These are phyloP conservation scores for Pterocarpus santalinus DNA, from an alignment of 306 rosid genomes.

Conservation along the genomic window DNA sequence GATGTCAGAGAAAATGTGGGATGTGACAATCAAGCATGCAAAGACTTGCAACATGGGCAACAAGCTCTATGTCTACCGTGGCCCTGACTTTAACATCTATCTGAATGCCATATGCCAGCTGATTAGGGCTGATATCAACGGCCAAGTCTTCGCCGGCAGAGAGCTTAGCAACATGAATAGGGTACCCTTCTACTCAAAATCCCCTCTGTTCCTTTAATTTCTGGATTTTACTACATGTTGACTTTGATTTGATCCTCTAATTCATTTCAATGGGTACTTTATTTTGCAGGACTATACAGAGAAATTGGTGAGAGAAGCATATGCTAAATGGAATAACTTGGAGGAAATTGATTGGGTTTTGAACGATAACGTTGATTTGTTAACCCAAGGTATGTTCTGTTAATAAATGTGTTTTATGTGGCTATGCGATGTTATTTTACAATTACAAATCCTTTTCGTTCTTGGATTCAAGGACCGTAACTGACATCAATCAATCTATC, in stretches of 20 bases:
- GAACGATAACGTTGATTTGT: constrained; percentile 57
- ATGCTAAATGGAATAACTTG: constrained; percentile 61
- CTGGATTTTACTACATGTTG: background rate
- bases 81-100: constrained; percentile 31
- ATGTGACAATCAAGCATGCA: constrained; percentile 76
- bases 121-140: constrained; percentile 59
- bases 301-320: constrained; percentile 60
- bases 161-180: constrained; percentile 43
- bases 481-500: constrained; percentile 9
- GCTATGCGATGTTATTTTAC: background rate
- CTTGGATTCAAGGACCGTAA: background rate
- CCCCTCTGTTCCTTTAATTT: background rate
- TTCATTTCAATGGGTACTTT: background rate
- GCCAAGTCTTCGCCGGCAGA: constrained; percentile 41
- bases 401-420: background rate
- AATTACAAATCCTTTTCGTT: background rate
- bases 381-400: constrained; percentile 65
- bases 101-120: constrained; percentile 75
- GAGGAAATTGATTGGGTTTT: constrained; percentile 57
- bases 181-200: constrained; percentile 50
- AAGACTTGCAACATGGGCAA: constrained; percentile 68
- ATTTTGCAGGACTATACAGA: constrained; percentile 56
- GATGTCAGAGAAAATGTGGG: constrained; percentile 94
- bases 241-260: constrained; percentile 32
- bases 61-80: constrained; percentile 55